Percentiles rank a stretch among this genome's conserved stretches.
Evolutionary conservation across 352 stramenopile species (phyloP).

Genomic region (Plasmopara viticola): DNA sequence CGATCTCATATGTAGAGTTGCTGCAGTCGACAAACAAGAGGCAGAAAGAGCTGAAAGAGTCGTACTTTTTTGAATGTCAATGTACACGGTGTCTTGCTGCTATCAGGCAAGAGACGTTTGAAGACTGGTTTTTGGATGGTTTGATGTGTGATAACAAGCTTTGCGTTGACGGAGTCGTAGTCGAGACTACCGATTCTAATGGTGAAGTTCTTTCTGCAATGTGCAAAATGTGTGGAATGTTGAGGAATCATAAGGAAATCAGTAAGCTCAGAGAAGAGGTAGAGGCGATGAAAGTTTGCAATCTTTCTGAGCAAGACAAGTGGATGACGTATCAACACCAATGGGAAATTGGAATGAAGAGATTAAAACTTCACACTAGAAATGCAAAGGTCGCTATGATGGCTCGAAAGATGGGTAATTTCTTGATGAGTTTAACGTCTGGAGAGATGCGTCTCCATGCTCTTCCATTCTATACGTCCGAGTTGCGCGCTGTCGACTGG

Average conservation of each 20-base stretch:
- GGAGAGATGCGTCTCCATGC: slow-evolving; percentile 9
- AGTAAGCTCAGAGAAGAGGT: slow-evolving; percentile 13
- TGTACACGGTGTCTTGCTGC: slow-evolving; percentile 28
- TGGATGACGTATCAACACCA: slow-evolving; percentile 27
- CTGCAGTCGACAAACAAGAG: slow-evolving; percentile 38
- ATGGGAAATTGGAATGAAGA: slow-evolving; percentile 15
- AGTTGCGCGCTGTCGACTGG: slow-evolving; percentile 36
- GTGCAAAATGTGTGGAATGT: slow-evolving; percentile 24
- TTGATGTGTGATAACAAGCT: slow-evolving; percentile 18
- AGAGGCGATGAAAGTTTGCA: slow-evolving; percentile 4
- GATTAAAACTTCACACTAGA: slow-evolving; percentile 26
- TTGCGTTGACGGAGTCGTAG: slow-evolving; percentile 20
- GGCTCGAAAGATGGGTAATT: slow-evolving; percentile 36
- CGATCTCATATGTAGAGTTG: slow-evolving; percentile 68
- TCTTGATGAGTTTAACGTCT: slow-evolving; percentile 18
- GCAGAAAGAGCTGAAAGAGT: slow-evolving; percentile 31
- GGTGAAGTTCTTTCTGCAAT: neutral
- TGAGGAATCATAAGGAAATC: slow-evolving; percentile 6
- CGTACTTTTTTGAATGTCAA: slow-evolving; percentile 67
- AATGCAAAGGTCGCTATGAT: slow-evolving; percentile 27
- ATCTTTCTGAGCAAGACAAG: slow-evolving; percentile 10
- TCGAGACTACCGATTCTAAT: slow-evolving; percentile 3
- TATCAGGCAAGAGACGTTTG: slow-evolving; percentile 6
- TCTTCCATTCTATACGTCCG: slow-evolving; percentile 21
- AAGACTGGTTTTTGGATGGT: slow-evolving; percentile 42